phyloP scores from a whole-genome alignment of 306 rosid genomes.

The Oemleria cerasiformis region DNA sequence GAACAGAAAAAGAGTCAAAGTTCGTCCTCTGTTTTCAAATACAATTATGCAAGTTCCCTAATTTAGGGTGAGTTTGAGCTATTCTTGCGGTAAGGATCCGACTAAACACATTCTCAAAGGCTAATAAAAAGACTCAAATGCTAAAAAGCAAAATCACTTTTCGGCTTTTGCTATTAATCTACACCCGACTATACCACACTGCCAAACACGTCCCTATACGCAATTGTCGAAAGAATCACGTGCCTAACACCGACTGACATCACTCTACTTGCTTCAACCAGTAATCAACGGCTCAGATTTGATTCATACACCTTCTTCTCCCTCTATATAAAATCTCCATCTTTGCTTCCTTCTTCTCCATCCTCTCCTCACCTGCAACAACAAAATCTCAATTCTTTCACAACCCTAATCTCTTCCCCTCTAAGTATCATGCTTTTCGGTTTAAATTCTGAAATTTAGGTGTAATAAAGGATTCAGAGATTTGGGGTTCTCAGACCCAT shows the following conservation, averaged over 20 bases:
- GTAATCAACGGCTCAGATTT: conserved; percentile 37
- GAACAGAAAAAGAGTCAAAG: not conserved
- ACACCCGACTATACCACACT: not conserved
- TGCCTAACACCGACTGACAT: not conserved
- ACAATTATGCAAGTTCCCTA: not conserved
- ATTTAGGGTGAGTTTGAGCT: not conserved
- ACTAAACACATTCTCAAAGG: not conserved
- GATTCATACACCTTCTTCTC: not conserved
- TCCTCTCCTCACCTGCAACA: not conserved
- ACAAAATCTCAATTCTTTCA: not conserved
- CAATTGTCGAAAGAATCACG: not conserved
- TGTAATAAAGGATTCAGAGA: conserved; percentile 3
- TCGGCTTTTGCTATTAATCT: not conserved
- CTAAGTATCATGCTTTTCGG: not conserved
- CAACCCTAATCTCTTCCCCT: not conserved
- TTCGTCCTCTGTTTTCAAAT: not conserved
- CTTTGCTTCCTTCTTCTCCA: not conserved
- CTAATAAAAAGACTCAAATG: not conserved
- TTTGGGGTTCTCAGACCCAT: conserved; percentile 1
- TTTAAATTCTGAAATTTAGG: not conserved
- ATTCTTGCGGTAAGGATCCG: not conserved
- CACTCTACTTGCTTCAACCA: not conserved
- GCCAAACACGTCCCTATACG: conserved; percentile 15
- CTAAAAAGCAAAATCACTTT: not conserved
- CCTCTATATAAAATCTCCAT: conserved; percentile 21